Evolutionary conservation across 2,329 filamentous ascomycete species (phyloP).

Genomic region (Bertia moriformis): DNA sequence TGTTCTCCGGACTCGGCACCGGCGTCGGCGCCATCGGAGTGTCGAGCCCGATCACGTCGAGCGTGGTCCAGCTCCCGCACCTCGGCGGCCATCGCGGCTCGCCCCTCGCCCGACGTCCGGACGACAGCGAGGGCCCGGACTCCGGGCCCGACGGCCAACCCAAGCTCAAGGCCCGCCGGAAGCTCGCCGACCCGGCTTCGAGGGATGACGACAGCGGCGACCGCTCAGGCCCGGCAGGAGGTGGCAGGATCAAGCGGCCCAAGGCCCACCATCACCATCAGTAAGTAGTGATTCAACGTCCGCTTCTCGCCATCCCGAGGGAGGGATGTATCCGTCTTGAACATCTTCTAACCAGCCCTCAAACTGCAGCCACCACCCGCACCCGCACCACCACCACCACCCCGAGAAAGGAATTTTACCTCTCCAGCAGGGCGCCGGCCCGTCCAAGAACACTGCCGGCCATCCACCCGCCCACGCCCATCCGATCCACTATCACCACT

Average conservation of each 20-base stretch:
- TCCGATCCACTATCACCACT: constrained; percentile 2
- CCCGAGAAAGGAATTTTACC: constrained; percentile 22
- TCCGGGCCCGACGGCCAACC: constrained; percentile 21
- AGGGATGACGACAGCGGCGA: constrained; percentile 61
- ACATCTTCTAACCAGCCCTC: constrained; percentile 10
- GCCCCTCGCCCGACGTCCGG: constrained; percentile 35
- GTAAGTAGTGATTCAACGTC: too few species aligned
- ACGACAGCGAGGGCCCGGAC: constrained; percentile 30
- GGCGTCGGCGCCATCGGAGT: constrained; percentile 33
- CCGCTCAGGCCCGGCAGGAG: too few species aligned
- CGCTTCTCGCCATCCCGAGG: too few species aligned
- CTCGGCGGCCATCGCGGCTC: constrained; percentile 14
- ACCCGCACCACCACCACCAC: constrained; percentile 38
- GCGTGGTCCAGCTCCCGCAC: constrained; percentile 28
- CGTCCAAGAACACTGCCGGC: constrained; percentile 12
- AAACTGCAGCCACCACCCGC: constrained; percentile 34
- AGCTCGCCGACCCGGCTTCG: constrained; percentile 55
- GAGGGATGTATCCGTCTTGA: constrained; percentile 8
- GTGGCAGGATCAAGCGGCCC: constrained; percentile 53
- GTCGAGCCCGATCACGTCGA: constrained; percentile 32
- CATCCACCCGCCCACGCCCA: too few species aligned
- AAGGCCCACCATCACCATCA: constrained; percentile 61
- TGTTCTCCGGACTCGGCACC: constrained; percentile 14
- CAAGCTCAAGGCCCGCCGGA: constrained; percentile 29
- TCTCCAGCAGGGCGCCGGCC: constrained; percentile 9